phyloP scores from a whole-genome alignment of 2,329 filamentous ascomycete genomes.

The Fusarium nisikadoi region DNA sequence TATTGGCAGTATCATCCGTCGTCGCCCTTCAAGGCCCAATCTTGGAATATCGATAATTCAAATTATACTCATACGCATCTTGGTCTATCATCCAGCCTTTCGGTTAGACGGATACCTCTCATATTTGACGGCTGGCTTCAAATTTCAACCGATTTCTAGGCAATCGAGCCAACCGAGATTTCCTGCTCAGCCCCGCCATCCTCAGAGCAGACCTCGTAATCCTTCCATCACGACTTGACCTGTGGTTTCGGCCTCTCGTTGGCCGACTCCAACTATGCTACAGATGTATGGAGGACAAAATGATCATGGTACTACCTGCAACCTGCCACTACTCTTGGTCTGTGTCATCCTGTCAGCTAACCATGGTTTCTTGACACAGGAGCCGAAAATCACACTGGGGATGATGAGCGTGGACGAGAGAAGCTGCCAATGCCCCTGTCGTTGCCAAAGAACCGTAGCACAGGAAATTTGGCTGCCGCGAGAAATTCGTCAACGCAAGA shows the following conservation, averaged over 20 bases:
- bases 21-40: constrained; percentile 25
- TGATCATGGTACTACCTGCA: constrained; percentile 51
- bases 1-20: constrained; percentile 23
- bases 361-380: constrained; percentile 40
- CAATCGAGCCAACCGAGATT: constrained; percentile 41
- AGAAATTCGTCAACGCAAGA: constrained; percentile 59
- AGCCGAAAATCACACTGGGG: constrained; percentile 48
- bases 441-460: constrained; percentile 73
- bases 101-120: constrained; percentile 2
- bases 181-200: constrained; percentile 44
- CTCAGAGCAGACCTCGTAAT: constrained; percentile 29
- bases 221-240: constrained; percentile 31
- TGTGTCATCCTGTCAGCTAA: constrained; percentile 36
- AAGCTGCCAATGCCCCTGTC: constrained; percentile 60
- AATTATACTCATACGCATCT: constrained; percentile 13
- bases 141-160: constrained; percentile 28
- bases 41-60: constrained; percentile 32
- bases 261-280: constrained; percentile 54
- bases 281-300: constrained; percentile 56
- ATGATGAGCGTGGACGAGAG: constrained; percentile 55
- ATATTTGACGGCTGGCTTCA: constrained; percentile 18
- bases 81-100: not conserved
- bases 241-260: constrained; percentile 35
- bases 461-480: constrained; percentile 66
- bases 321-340: constrained; percentile 6